Base-by-base conservation (phyloP, 1,139 yeast genomes). In the Hyphopichia buzzinii region DNA sequence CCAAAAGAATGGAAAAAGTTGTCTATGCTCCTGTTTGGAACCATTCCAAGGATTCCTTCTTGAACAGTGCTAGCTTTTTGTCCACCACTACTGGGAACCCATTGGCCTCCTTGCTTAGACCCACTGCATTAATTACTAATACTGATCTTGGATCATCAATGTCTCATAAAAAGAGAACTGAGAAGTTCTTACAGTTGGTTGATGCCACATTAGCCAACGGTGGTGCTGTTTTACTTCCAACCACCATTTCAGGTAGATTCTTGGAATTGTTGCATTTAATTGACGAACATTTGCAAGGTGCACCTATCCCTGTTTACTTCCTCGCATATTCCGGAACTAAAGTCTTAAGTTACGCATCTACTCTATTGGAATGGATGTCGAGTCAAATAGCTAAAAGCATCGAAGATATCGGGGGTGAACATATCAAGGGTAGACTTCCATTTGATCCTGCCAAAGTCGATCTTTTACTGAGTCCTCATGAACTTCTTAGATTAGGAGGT, bases 351-450 rank as follows among this genome's bases (percentile, higher is more conserved):
- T 88, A 85, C 55, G 96, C 97, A 0, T 79, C 89, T 14, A 84
- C 88, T 39, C 84, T 92, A 81, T 63, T 90, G 17, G 98, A 94
- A 62, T 94, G 97, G 97, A 85, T 92, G 92, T 81, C 95, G 0
- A 77, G 90, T 1, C 74, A 80, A 19, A 74, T 89, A 30, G 76
- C 87, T 24, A 83, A 84, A 48, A 84, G 82, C 36, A 88, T 96
- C 92, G 96, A 87, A 48, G 66, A 55, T 36, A 55, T 55, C 14
- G 10, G 54, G 8, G 54, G 55, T 15, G 50, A 49, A 13, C 42
- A 50, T 22, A 42, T 46, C 8, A 66, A 79, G 45, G 81, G 79
- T 37, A 77, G 77, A 38, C 77, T 84, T 2, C 96, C 97, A 0
- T 84, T 85, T 47, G 86, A 82, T 48, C 81, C 85, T 40, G 64